Conservation (phyloP, 2,329 filamentous ascomycete genomes). For the Hypoxylon sp. region DNA sequence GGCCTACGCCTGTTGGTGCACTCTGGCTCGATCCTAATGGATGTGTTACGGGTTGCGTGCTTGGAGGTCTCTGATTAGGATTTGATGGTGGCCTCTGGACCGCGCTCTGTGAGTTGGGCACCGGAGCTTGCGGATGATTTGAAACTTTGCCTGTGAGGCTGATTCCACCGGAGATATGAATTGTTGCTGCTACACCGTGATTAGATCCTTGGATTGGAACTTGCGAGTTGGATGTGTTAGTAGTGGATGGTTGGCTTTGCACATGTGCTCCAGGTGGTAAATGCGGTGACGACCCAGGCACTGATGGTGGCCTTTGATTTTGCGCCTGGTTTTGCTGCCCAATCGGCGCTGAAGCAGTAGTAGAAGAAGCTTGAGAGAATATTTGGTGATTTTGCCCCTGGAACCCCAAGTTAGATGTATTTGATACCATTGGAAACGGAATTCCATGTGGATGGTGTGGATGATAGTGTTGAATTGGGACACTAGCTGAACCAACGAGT, state of each 20-base stretch:
- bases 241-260: conserved; percentile 9
- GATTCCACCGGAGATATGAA: conserved; percentile 12
- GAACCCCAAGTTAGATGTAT: conserved; percentile 9
- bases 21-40: conserved; percentile 31
- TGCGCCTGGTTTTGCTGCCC: conserved; percentile 16
- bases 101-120: conserved; percentile 7
- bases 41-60: conserved; percentile 19
- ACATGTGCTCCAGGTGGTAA: conserved; percentile 12
- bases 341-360: background rate
- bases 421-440: background rate
- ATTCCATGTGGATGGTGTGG: conserved; percentile 7
- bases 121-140: conserved; percentile 19
- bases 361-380: conserved; percentile 14
- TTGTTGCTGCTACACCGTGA: conserved; percentile 4
- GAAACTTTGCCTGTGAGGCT: background rate
- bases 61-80: conserved; percentile 23
- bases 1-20: conserved; percentile 5
- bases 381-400: conserved; percentile 15
- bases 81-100: conserved; percentile 21
- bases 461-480: conserved; percentile 15
- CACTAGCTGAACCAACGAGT: conserved; percentile 9
- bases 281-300: conserved; percentile 22
- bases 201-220: conserved; percentile 18
- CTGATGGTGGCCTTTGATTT: conserved; percentile 26
- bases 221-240: conserved; percentile 18